These are phyloP conservation scores for Cavenderia fasciculata DNA, from an alignment of 78 protist species.

Conservation along the genomic window DNA sequence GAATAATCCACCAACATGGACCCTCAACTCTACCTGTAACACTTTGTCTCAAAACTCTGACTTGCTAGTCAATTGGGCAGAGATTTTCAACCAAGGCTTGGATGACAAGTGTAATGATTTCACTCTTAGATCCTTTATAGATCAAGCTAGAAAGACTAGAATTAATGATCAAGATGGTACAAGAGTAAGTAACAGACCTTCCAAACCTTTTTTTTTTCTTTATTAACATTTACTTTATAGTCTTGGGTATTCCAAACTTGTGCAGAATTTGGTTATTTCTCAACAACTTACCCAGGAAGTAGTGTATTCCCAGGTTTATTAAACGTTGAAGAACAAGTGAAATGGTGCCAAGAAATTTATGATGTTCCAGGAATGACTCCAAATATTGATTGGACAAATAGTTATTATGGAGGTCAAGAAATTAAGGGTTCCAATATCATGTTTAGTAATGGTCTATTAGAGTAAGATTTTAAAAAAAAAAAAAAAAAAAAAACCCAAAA, in stretches of 20 bases:
- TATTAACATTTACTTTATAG: background rate
- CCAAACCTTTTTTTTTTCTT: too few relatives aligned
- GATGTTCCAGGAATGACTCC: slow-evolving; percentile 49
- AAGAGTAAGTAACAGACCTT: too few relatives aligned
- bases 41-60: slow-evolving; percentile 4
- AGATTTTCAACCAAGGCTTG: slow-evolving; percentile 10
- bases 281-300: slow-evolving; percentile 29
- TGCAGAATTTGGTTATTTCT: slow-evolving; percentile 65
- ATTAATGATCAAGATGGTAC: slow-evolving; percentile 5
- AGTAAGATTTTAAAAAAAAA: slow-evolving; percentile 26
- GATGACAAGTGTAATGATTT: slow-evolving; percentile 25
- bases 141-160: background rate
- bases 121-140: slow-evolving; percentile 1
- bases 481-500: too few relatives aligned
- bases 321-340: slow-evolving; percentile 40
- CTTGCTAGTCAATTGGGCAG: slow-evolving; percentile 21
- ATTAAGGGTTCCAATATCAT: slow-evolving; percentile 21
- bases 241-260: too few relatives aligned
- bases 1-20: slow-evolving; percentile 75
- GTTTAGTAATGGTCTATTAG: slow-evolving; percentile 65
- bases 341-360: slow-evolving; percentile 44
- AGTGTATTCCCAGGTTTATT: slow-evolving; percentile 46
- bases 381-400: slow-evolving; percentile 35
- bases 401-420: slow-evolving; percentile 52
- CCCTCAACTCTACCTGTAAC: slow-evolving; percentile 19